Evolutionary conservation across 805 yeast species (phyloP).

Genomic region (Cyberlindnera veronae): DNA sequence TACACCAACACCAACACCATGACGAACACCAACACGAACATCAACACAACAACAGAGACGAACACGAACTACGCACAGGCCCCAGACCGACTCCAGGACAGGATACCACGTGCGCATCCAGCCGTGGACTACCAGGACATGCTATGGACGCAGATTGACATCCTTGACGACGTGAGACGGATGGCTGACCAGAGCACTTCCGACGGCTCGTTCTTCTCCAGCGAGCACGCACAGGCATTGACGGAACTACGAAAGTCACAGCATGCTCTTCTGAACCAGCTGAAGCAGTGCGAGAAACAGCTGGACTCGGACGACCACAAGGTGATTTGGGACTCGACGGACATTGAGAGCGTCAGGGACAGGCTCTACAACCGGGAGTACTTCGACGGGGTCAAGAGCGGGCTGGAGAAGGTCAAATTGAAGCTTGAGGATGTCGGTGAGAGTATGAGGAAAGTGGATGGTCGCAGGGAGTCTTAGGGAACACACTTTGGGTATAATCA

Average conservation of each 20-base stretch:
- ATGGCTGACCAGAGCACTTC: conserved; percentile 22
- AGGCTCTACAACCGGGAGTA: conserved; percentile 45
- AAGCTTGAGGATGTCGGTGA: conserved; percentile 51
- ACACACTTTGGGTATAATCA: too few relatives aligned
- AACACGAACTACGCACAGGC: not conserved
- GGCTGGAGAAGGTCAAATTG: conserved; percentile 45
- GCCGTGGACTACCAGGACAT: conserved; percentile 66
- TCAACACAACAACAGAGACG: not conserved
- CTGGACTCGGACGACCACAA: conserved; percentile 14
- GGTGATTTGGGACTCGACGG: conserved; percentile 23
- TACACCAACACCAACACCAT: conserved; percentile 5
- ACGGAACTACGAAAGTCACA: conserved; percentile 19
- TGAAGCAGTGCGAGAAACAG: conserved; percentile 23
- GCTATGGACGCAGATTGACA: conserved; percentile 85
- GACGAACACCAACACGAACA: too few relatives aligned
- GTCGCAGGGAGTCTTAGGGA: not conserved
- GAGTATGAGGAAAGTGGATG: conserved; percentile 26
- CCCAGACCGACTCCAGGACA: conserved; percentile 34
- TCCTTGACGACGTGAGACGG: conserved; percentile 71
- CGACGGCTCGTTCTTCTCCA: conserved; percentile 12
- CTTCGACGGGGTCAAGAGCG: conserved; percentile 47
- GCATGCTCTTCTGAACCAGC: conserved; percentile 6
- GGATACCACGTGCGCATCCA: conserved; percentile 52
- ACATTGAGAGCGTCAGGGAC: conserved; percentile 30
- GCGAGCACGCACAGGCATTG: conserved; percentile 14